A percentile compares a stretch with the other conserved stretches of the same genome.
Evolutionary conservation across 345 rosid species (phyloP).

Genomic region (Laguncularia racemosa): DNA sequence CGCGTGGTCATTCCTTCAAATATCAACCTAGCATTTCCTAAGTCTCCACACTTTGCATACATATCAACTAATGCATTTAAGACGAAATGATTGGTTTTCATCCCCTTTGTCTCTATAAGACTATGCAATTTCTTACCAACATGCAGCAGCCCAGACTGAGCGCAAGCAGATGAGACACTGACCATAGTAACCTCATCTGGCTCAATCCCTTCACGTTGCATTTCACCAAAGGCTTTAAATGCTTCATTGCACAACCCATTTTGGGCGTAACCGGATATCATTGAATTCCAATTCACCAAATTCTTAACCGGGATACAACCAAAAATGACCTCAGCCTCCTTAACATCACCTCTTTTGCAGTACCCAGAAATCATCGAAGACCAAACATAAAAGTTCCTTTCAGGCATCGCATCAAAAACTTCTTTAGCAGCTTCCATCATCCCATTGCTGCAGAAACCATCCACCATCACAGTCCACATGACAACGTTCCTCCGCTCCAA

Average conservation of each 20-base stretch:
- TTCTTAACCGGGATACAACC: conserved; percentile 33
- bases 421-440: conserved; percentile 47
- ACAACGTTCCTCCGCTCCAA: conserved; percentile 44
- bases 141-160: conserved; percentile 51
- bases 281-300: conserved; percentile 65
- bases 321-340: conserved; percentile 46
- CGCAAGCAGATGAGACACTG: conserved; percentile 68
- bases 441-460: conserved; percentile 45
- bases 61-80: conserved; percentile 53
- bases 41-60: conserved; percentile 79
- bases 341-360: conserved; percentile 46
- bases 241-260: conserved; percentile 53
- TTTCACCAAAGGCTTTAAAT: conserved; percentile 36
- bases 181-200: conserved; percentile 59
- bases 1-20: conserved; percentile 41
- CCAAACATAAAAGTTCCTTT: conserved; percentile 63
- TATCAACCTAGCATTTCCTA: conserved; percentile 38
- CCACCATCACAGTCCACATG: conserved; percentile 73
- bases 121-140: conserved; percentile 54
- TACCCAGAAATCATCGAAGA: conserved; percentile 77
- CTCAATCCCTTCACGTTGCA: conserved; percentile 51
- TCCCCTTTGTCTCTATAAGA: conserved; percentile 25
- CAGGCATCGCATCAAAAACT: conserved; percentile 54
- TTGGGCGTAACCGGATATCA: conserved; percentile 61
- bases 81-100: conserved; percentile 48